phyloP scores from a whole-genome alignment of 371 early-diverging fungal genomes.

The Capniomyces stellatus region DNA sequence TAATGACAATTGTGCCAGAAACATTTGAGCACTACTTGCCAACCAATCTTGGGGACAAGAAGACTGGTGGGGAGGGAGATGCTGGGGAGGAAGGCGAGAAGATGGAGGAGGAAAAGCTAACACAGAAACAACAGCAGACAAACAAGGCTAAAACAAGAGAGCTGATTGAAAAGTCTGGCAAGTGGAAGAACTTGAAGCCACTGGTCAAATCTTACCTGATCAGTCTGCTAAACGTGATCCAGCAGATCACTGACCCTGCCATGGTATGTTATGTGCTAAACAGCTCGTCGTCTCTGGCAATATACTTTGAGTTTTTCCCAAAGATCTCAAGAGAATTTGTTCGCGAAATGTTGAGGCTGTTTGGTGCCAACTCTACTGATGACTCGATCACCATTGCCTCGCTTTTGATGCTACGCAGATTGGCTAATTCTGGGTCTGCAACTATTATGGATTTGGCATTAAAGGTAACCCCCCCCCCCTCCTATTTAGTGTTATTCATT shows the following conservation, averaged over 20 bases:
- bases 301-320: constrained; percentile 64
- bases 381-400: constrained; percentile 57
- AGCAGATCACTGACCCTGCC: constrained; percentile 53
- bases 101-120: neutral
- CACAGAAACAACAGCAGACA: neutral
- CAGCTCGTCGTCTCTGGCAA: constrained; percentile 51
- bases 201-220: constrained; percentile 61
- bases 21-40: constrained; percentile 36
- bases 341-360: constrained; percentile 32
- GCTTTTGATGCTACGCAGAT: constrained; percentile 61
- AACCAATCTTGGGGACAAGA: neutral
- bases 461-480: too few relatives aligned
- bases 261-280: constrained; percentile 65
- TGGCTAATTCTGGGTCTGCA: constrained; percentile 25
- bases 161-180: constrained; percentile 31
- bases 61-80: neutral
- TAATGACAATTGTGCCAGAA: constrained; percentile 35
- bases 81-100: neutral
- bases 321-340: constrained; percentile 57
- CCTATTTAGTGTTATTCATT: too few relatives aligned
- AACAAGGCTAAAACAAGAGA: constrained; percentile 24
- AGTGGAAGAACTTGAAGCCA: constrained; percentile 51
- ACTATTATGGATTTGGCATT: too few relatives aligned
- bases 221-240: constrained; percentile 46
- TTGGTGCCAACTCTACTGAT: constrained; percentile 35